A percentile compares a stretch with the other conserved stretches of the same genome.
Evolutionary conservation across 2,329 filamentous ascomycete genomes (phyloP).

Genomic region (Diaporthe destruens): DNA sequence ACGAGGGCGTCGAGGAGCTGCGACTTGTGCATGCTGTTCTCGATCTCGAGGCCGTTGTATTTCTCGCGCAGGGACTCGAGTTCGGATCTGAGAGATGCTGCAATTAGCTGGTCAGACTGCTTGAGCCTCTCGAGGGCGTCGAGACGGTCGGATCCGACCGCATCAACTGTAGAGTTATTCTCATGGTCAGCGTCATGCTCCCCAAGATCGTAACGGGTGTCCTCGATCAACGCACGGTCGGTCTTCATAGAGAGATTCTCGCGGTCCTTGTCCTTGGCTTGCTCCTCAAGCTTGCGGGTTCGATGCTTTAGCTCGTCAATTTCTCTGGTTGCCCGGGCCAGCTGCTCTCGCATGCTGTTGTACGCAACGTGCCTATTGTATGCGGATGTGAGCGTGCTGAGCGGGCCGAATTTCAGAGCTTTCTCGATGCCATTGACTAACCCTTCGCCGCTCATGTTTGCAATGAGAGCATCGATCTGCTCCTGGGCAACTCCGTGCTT

Average conservation of each 20-base stretch:
- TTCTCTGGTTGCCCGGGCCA: conserved; percentile 60
- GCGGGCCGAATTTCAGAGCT: conserved; percentile 48
- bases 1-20: conserved; percentile 72
- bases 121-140: conserved; percentile 70
- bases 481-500: conserved; percentile 69
- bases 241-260: conserved; percentile 65
- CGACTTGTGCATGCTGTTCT: conserved; percentile 69
- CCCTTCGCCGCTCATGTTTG: conserved; percentile 66
- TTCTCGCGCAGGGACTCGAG: conserved; percentile 67
- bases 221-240: conserved; percentile 59
- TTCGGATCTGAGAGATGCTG: conserved; percentile 69
- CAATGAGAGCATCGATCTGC: conserved; percentile 67
- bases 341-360: conserved; percentile 63
- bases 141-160: conserved; percentile 65
- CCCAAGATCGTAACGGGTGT: conserved; percentile 33
- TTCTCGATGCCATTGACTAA: conserved; percentile 60
- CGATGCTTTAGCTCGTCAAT: conserved; percentile 60
- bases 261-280: conserved; percentile 66
- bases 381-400: conserved; percentile 58
- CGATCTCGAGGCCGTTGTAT: conserved; percentile 60
- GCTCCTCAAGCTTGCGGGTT: conserved; percentile 59
- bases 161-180: conserved; percentile 57
- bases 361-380: conserved; percentile 67
- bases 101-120: conserved; percentile 69
- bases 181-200: conserved; percentile 45